Evolutionary conservation across 75 land plant species (phyloP).

Genomic region (Cupressus sempervirens): DNA sequence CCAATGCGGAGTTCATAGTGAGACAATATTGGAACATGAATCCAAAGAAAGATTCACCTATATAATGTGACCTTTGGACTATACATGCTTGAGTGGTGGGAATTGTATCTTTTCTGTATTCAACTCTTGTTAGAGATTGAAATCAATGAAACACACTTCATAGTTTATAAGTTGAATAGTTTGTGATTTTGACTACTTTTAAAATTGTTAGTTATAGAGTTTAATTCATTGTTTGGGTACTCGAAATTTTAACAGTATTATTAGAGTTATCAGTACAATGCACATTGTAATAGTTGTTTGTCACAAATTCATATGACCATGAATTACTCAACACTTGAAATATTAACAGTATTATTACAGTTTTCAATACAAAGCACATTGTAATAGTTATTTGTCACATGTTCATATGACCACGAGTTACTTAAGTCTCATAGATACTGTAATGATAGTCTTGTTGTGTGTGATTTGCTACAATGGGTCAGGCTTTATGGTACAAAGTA

Average conservation of each 20-base stretch:
- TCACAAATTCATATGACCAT: neutral
- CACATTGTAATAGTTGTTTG: too few species aligned
- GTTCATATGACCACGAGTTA: neutral
- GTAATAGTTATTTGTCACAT: too few species aligned
- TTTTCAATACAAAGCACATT: too few species aligned
- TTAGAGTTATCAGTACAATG: too few species aligned
- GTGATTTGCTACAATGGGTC: neutral
- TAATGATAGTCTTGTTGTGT: constrained; percentile 11
- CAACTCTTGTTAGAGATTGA: constrained; percentile 12
- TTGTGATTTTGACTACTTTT: neutral
- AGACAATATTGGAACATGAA: neutral
- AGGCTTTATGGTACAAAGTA: neutral
- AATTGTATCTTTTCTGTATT: constrained; percentile 52
- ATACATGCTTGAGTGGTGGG: constrained; percentile 76
- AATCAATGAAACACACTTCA: neutral
- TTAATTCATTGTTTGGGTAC: neutral
- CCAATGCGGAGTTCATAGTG: neutral
- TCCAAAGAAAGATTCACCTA: constrained; percentile 42
- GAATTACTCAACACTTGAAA: constrained; percentile 3
- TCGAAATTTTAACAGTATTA: neutral
- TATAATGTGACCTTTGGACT: constrained; percentile 70
- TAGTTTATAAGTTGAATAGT: neutral
- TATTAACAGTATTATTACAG: neutral
- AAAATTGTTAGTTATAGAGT: neutral
- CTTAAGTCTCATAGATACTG: constrained; percentile 8